Conservation (phyloP, 345 rosid species). For the Eucalyptus marginata region DNA sequence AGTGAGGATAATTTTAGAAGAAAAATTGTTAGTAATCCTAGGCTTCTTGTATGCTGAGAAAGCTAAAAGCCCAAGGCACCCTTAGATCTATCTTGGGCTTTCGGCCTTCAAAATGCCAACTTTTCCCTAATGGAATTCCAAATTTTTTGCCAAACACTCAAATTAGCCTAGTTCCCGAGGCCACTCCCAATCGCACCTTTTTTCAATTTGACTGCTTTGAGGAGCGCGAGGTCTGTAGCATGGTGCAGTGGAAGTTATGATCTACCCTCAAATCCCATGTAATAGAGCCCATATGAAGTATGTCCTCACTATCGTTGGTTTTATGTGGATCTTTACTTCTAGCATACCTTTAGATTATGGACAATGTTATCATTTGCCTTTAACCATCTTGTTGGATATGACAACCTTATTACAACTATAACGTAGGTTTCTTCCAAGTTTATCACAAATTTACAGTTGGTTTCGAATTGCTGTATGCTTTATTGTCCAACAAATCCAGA, state of each 20-base stretch:
- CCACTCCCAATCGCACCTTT: too few relatives aligned
- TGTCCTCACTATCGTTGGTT: not conserved
- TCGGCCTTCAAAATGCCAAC: too few relatives aligned
- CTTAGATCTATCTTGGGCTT: too few relatives aligned
- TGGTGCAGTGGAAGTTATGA: not conserved
- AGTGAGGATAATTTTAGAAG: too few relatives aligned
- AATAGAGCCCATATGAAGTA: not conserved
- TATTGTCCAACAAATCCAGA: slow-evolving; percentile 31
- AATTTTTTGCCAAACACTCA: too few relatives aligned
- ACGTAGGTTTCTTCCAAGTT: not conserved
- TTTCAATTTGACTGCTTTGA: not conserved
- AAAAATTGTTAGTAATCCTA: too few relatives aligned
- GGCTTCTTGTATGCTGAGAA: too few relatives aligned
- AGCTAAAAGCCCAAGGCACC: too few relatives aligned
- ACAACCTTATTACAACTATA: not conserved
- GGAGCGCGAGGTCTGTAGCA: not conserved
- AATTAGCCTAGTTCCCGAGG: too few relatives aligned
- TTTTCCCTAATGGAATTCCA: too few relatives aligned
- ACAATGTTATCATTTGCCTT: not conserved
- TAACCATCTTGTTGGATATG: not conserved
- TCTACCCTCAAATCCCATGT: not conserved
- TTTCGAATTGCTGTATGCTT: not conserved
- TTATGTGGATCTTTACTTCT: not conserved
- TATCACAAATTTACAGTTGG: not conserved
- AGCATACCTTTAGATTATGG: not conserved